phyloP scores from a whole-genome alignment of 306 rosid genomes.

The Fragaria iinumae region DNA sequence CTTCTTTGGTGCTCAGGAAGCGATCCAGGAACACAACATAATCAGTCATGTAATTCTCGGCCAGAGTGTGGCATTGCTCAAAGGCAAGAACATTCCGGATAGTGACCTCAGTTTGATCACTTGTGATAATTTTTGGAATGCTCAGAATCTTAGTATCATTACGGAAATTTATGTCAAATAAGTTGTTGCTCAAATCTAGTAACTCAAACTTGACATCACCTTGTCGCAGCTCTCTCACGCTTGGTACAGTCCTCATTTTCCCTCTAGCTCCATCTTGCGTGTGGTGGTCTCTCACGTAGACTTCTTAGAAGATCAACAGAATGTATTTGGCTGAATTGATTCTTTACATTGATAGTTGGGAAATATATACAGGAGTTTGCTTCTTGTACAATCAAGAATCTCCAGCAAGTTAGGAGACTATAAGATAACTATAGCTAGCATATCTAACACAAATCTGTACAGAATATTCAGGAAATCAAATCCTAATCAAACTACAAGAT shows the following conservation, averaged over 20 bases:
- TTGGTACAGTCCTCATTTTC: background rate
- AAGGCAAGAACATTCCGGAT: background rate
- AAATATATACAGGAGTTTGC: too few relatives aligned
- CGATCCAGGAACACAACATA: background rate
- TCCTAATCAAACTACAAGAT: too few relatives aligned
- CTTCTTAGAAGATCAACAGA: background rate
- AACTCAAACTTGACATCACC: background rate
- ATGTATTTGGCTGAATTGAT: too few relatives aligned
- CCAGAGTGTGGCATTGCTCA: background rate
- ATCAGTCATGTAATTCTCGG: background rate
- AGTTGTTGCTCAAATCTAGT: background rate
- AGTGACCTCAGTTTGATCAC: background rate
- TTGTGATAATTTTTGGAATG: background rate
- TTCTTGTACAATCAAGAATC: too few relatives aligned
- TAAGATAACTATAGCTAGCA: too few relatives aligned
- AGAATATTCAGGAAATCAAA: too few relatives aligned
- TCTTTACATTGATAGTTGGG: too few relatives aligned
- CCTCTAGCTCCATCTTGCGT: background rate
- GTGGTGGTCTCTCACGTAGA: background rate
- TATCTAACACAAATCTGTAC: too few relatives aligned
- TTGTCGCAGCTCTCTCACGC: background rate
- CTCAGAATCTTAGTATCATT: background rate
- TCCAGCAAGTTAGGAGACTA: too few relatives aligned
- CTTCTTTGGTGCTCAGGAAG: background rate
- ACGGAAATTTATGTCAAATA: background rate